Conservation (phyloP, 176 grass and related monocot species). For the Elaeis guineensis region DNA sequence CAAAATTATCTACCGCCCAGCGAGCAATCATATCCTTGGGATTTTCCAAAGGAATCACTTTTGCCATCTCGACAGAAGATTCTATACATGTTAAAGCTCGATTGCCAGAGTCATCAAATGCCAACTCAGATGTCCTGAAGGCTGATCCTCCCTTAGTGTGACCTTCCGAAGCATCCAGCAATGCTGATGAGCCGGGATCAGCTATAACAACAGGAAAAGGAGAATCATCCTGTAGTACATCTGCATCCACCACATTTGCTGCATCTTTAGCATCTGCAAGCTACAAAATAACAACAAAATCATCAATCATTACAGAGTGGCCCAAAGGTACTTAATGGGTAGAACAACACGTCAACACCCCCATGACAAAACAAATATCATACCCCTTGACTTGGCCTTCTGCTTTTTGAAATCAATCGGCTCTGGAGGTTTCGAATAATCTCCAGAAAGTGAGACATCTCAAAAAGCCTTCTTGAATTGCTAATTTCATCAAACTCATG, state of each 20-base stretch:
- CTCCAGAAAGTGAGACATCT: conserved; percentile 87
- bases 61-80: conserved; percentile 33
- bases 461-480: conserved; percentile 64
- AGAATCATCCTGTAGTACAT: conserved; percentile 40
- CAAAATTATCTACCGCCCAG: conserved; percentile 73
- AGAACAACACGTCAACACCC: too few relatives aligned
- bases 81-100: conserved; percentile 45
- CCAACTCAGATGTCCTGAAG: conserved; percentile 23
- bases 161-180: conserved; percentile 26
- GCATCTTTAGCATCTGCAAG: conserved; percentile 56
- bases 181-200: conserved; percentile 36
- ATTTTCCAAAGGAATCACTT: conserved; percentile 49
- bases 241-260: conserved; percentile 35
- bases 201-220: conserved; percentile 29
- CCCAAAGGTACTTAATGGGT: neutral
- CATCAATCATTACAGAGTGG: conserved; percentile 1
- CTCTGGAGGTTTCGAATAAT: conserved; percentile 70
- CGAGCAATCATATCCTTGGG: conserved; percentile 87
- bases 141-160: conserved; percentile 28
- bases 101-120: conserved; percentile 27
- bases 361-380: neutral
- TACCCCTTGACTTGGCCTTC: conserved; percentile 46
- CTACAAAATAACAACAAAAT: conserved; percentile 26
- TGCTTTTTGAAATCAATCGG: conserved; percentile 51
- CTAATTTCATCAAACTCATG: conserved; percentile 18